Base-by-base conservation (phyloP, 805 yeast species). In the Pichia thaimueangensis region DNA sequence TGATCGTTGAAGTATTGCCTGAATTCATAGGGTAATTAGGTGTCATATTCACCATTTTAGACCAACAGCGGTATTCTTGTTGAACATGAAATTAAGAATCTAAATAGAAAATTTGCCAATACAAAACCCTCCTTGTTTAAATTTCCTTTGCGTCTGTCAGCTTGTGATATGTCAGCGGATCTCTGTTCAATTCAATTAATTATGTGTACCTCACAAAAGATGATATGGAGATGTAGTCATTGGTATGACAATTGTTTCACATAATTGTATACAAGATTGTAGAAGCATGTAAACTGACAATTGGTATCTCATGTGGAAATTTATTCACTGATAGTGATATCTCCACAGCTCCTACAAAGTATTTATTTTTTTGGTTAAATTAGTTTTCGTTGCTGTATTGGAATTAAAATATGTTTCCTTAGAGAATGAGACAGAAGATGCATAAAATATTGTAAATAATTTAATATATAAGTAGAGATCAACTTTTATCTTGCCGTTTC, bases 61-160 rank as follows among this genome's bases (percentile, higher is more conserved):
- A 80, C 73, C 27, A 74, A 65, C 1, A 83, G 84, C 0, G 77
- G 70, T 25, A 74, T 56, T 53, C 77, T 69, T 37, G 73, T 73
- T 47, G 77, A 76, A 45, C 76, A 70, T 30, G 81, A 70, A 8
- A 78, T 73, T 45, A 74, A 4, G 75, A 69, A 54, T 78, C 85
- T 46, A 79, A 59, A 27, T 76, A 76, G 47, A 76, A 76, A 6
- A 78, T 73, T 22, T 76, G 77, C 82, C 82, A 79, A 82, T 83
- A 78, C 12, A 79, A 52, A 37, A 76, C 52, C 50, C 84, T 63
- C 54, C 79, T 63, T 37, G 68, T 60, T 42, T 74, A 76, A 4
- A 77, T 67, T 17, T 69, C 65, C 41, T 67, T 69, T 54, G 67
- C 60, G 45, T 75, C 72, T 1, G 66, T 60, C 30, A 75, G 65